Evolutionary conservation across 2,329 filamentous ascomycete species (phyloP).

Genomic region (Arthrobotrys iridis): DNA sequence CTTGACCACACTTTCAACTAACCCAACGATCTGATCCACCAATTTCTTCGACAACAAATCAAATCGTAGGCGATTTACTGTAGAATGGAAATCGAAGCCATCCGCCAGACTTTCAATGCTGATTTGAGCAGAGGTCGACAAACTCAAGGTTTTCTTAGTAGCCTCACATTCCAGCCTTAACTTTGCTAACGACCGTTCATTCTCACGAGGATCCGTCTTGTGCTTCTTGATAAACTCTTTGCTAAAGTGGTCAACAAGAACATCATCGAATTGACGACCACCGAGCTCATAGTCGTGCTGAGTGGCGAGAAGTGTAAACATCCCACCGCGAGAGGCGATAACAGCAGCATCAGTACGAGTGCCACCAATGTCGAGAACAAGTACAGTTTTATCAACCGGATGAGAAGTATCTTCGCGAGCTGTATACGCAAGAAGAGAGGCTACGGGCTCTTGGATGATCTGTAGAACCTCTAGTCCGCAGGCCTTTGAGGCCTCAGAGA

Average conservation of each 20-base stretch:
- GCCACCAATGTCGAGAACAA: constrained; percentile 92
- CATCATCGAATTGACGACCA: constrained; percentile 85
- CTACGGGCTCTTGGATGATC: constrained; percentile 89
- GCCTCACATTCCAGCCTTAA: constrained; percentile 89
- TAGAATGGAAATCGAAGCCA: constrained; percentile 88
- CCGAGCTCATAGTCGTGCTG: constrained; percentile 95
- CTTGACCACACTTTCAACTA: constrained; percentile 84
- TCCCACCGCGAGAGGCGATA: constrained; percentile 87
- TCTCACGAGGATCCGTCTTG: constrained; percentile 84
- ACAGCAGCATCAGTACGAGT: constrained; percentile 92
- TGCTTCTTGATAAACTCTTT: constrained; percentile 99
- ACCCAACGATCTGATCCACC: constrained; percentile 84
- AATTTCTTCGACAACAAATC: constrained; percentile 88
- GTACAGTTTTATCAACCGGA: constrained; percentile 83
- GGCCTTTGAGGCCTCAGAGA: constrained; percentile 79
- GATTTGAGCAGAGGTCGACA: constrained; percentile 88
- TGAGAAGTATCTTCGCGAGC: constrained; percentile 68
- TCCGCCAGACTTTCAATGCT: constrained; percentile 90
- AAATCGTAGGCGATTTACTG: constrained; percentile 91
- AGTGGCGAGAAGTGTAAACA: constrained; percentile 94
- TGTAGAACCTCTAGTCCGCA: constrained; percentile 90
- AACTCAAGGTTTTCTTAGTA: constrained; percentile 88
- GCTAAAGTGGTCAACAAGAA: constrained; percentile 93
- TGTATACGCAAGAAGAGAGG: constrained; percentile 89
- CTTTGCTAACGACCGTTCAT: constrained; percentile 85